Evolutionary conservation across 2,329 filamentous ascomycete genomes (phyloP), one percentile per base, ranked within the genome.

Genomic region (Taxawa tesnikishii): DNA sequence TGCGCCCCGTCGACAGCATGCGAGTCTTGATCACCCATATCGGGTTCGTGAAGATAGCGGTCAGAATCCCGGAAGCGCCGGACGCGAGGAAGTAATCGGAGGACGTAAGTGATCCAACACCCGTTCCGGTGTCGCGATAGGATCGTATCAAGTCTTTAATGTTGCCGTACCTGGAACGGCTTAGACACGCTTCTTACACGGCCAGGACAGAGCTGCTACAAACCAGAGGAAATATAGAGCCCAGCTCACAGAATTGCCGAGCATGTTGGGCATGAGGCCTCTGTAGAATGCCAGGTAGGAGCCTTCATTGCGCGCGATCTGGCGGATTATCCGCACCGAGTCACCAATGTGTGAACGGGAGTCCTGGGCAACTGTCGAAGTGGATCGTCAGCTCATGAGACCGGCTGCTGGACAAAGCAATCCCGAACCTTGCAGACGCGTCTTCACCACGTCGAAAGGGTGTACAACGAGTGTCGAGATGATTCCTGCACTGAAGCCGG

Each of bases 21-120:
- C 90, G 80, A 6, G 88, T 96, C 65, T 96, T 96, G 54, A 98
- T 75, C 3, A 98, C 90, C 90, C 90, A 98, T 46, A 98, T 78
- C 3, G 90, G 90, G 53, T 96, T 96, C 17, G 90, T 96, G 43
- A 88, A 67, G 17, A 83, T 60, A 26, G 87, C 80, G 2, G 85
- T 93, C 25, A 83, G 56, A 12, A 79, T 65, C 17, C 88, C 87
- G 45, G 71, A 68, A 23, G 61, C 53, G 2, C 70, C 81, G 19
- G 82, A 87, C 4, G 85, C 75, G 28, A 79, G 48, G 53, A 94
- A 88, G 61, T 87, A 94, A 56, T 94, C 84, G 15, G 65, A 64
- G 5, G 74, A 70, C 3, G 67, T 59, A 19, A 83, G 62, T 19
- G 58, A 48, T 33, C 55, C 47, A 11, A 52, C 54, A 23, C 38